A percentile compares a stretch with the other conserved stretches of the same genome.
These are phyloP conservation scores for Gossypium raimondii DNA, from an alignment of 345 rosid genomes.

Conservation along the genomic window DNA sequence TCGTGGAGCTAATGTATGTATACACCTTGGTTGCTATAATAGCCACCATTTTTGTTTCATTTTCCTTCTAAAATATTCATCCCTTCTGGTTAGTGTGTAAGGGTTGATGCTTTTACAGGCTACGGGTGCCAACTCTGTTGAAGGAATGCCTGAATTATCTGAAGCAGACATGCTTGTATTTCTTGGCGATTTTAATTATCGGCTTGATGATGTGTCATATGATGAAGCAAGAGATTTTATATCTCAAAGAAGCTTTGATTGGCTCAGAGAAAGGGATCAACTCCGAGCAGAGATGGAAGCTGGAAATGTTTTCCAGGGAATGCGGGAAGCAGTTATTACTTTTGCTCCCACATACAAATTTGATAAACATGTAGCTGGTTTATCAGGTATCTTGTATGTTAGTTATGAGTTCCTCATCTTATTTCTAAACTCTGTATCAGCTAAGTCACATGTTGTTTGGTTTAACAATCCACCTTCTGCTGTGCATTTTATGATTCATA, in stretches of 20 bases:
- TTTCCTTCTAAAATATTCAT: constrained; percentile 9
- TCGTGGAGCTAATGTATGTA: constrained; percentile 58
- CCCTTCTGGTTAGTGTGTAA: constrained; percentile 9
- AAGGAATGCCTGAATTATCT: constrained; percentile 61
- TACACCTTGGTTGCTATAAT: constrained; percentile 2
- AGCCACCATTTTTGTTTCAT: constrained; percentile 18
- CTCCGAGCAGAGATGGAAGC: constrained; percentile 72
- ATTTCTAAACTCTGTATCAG: background rate
- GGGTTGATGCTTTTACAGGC: constrained; percentile 36
- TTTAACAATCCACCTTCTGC: background rate
- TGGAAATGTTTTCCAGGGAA: constrained; percentile 83
- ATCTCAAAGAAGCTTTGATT: constrained; percentile 79
- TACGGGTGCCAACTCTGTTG: constrained; percentile 33
- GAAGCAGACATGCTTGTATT: constrained; percentile 81
- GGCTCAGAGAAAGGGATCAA: constrained; percentile 83
- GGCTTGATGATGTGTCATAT: constrained; percentile 73
- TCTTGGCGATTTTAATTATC: constrained; percentile 77
- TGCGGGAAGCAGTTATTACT: constrained; percentile 73
- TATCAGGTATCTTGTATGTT: constrained; percentile 48
- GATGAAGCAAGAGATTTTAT: constrained; percentile 86
- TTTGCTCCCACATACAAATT: constrained; percentile 89
- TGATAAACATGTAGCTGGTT: constrained; percentile 63
- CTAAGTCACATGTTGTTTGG: background rate
- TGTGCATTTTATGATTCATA: background rate
- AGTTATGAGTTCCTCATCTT: background rate